phyloP scores from a whole-genome alignment of 768 basidiomycete species.

The Leccinum boreale region DNA sequence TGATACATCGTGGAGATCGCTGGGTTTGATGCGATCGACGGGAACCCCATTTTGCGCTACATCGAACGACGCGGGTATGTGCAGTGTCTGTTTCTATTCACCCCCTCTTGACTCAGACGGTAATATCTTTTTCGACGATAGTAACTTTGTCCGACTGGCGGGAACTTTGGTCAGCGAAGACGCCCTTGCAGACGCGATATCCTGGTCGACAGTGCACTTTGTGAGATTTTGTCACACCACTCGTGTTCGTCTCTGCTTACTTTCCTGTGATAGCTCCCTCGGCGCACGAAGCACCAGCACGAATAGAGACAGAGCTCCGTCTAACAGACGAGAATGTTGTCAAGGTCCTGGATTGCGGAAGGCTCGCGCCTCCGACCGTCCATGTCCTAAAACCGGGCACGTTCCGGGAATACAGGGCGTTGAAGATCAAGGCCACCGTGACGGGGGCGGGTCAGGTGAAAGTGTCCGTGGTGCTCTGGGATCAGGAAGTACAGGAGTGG shows the following conservation, averaged over 20 bases:
- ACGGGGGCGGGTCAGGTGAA: constrained; percentile 17
- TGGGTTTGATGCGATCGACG: neutral
- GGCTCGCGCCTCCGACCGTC: constrained; percentile 9
- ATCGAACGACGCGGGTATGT: neutral
- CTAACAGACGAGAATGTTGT: constrained; percentile 1
- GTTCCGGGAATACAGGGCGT: constrained; percentile 15
- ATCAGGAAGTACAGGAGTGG: constrained; percentile 12
- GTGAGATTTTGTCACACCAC: neutral
- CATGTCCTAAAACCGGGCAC: constrained; percentile 15
- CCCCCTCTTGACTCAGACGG: too few species aligned
- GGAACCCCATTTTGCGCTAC: neutral
- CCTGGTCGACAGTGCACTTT: constrained; percentile 5
- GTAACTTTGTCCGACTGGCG: too few species aligned
- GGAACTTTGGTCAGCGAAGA: too few species aligned
- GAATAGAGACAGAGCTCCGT: constrained; percentile 6
- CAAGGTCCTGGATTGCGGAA: neutral
- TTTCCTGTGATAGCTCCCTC: neutral
- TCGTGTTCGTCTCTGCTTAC: neutral
- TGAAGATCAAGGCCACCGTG: constrained; percentile 4
- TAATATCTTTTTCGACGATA: too few species aligned
- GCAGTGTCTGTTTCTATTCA: neutral
- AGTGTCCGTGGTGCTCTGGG: constrained; percentile 18
- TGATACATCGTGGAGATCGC: neutral
- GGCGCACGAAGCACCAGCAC: constrained; percentile 1
- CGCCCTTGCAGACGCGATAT: too few species aligned